Conservation (phyloP, 2,329 filamentous ascomycete species). For the Penicillium sp. region DNA sequence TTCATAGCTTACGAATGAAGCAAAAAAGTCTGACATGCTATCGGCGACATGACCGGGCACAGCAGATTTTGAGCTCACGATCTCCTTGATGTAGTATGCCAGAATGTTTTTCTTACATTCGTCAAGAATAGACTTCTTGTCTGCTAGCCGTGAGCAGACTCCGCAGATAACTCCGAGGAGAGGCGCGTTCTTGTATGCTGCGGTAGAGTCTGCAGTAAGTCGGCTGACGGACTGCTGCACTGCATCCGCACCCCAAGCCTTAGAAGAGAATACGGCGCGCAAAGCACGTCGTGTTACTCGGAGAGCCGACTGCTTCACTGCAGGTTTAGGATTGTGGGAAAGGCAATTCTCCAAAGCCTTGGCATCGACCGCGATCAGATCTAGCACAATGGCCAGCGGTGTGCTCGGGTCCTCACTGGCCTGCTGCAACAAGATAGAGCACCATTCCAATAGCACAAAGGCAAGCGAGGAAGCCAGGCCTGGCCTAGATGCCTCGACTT, state of each 20-base stretch:
- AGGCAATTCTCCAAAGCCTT: slow-evolving; percentile 76
- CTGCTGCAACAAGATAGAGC: slow-evolving; percentile 72
- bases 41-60: slow-evolving; percentile 70
- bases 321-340: slow-evolving; percentile 60
- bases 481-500: slow-evolving; percentile 71
- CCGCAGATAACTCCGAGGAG: slow-evolving; percentile 85
- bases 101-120: slow-evolving; percentile 70
- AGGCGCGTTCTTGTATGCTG: slow-evolving; percentile 68
- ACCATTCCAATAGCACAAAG: slow-evolving; percentile 91
- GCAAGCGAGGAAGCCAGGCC: slow-evolving; percentile 76
- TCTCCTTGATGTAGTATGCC: slow-evolving; percentile 79
- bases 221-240: slow-evolving; percentile 63
- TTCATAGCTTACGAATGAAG: slow-evolving; percentile 67
- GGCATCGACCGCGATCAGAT: slow-evolving; percentile 68
- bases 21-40: slow-evolving; percentile 79
- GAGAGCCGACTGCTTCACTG: slow-evolving; percentile 70
- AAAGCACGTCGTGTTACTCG: slow-evolving; percentile 77
- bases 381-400: slow-evolving; percentile 56
- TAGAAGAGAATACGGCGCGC: slow-evolving; percentile 66
- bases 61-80: slow-evolving; percentile 72
- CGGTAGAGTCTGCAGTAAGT: slow-evolving; percentile 66
- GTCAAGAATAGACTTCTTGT: slow-evolving; percentile 62
- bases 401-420: slow-evolving; percentile 65
- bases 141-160: slow-evolving; percentile 71
- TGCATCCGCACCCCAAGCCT: slow-evolving; percentile 58